A percentile compares a stretch with the other conserved stretches of the same genome.
phyloP scores from a whole-genome alignment of 1,284 basidiomycete species.

The Trichosporon sp. region DNA sequence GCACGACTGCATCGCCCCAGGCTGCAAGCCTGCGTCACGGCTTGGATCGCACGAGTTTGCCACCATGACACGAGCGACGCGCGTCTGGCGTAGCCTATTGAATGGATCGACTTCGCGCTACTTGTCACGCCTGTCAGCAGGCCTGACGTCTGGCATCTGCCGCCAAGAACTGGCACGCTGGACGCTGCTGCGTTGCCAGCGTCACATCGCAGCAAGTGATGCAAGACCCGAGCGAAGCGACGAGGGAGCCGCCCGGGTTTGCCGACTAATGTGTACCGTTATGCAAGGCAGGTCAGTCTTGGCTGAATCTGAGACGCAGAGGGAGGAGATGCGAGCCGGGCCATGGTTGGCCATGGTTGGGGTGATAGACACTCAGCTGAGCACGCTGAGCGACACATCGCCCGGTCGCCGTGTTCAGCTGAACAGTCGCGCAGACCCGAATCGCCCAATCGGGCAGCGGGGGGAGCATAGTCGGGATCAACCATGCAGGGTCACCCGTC shows the following conservation, averaged over 20 bases:
- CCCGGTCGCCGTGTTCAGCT: constrained; percentile 16
- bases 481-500: neutral
- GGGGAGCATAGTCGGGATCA: constrained; percentile 4
- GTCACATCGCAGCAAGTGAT: neutral
- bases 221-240: neutral
- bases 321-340: too few relatives aligned
- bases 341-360: neutral
- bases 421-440: neutral
- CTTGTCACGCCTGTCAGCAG: neutral
- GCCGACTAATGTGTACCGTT: neutral
- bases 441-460: constrained; percentile 8
- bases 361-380: constrained; percentile 10
- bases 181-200: neutral
- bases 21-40: too few relatives aligned
- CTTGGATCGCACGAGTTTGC: neutral
- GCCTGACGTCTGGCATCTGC: neutral
- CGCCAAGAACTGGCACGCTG: too few relatives aligned
- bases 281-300: neutral
- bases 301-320: constrained; percentile 1
- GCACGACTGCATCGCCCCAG: neutral
- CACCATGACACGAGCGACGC: neutral
- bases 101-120: neutral
- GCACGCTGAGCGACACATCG: constrained; percentile 15
- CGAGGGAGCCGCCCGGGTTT: neutral
- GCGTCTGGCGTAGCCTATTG: neutral